Percentiles rank a stretch among this genome's conserved stretches.
Evolutionary conservation across 108 stramenopile genomes (phyloP).

Genomic region (Cyclotella atomus): DNA sequence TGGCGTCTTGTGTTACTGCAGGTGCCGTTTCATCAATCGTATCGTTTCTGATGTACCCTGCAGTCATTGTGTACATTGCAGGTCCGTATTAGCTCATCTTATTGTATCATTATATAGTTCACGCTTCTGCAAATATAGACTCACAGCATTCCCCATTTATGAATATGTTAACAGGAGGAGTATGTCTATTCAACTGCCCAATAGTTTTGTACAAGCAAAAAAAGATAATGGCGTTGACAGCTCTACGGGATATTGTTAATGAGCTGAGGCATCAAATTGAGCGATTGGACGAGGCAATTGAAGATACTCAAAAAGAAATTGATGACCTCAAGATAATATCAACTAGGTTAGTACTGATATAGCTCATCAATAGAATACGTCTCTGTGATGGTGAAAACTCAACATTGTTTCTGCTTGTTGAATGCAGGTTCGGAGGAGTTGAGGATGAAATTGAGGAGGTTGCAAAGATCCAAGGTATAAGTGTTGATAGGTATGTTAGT

Average conservation of each 20-base stretch:
- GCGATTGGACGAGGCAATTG: neutral
- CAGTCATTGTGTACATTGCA: slow-evolving; percentile 17
- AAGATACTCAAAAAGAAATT: slow-evolving; percentile 3
- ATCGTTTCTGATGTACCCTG: slow-evolving; percentile 14
- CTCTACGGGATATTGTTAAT: neutral
- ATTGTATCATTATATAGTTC: too few relatives aligned
- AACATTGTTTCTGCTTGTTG: neutral
- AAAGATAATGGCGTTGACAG: slow-evolving; percentile 19
- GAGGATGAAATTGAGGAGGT: slow-evolving; percentile 22
- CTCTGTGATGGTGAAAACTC: neutral
- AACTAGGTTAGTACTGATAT: neutral
- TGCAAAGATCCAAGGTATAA: slow-evolving; percentile 13
- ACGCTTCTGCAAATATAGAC: too few relatives aligned
- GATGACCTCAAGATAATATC: slow-evolving; percentile 11
- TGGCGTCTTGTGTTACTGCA: slow-evolving; percentile 12
- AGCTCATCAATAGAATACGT: too few relatives aligned
- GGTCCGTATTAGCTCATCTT: too few relatives aligned
- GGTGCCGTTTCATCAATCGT: slow-evolving; percentile 24
- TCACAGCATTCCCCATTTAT: too few relatives aligned
- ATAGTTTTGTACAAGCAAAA: slow-evolving; percentile 30
- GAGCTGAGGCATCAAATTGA: neutral
- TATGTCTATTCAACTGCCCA: slow-evolving; percentile 25
- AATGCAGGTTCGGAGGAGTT: slow-evolving; percentile 25
- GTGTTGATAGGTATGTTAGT: too few relatives aligned
- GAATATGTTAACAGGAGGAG: too few relatives aligned